Evolutionary conservation across 352 stramenopile genomes (phyloP), one percentile per base, ranked within the genome.

Genomic region (Poterioochromonas sp.): DNA sequence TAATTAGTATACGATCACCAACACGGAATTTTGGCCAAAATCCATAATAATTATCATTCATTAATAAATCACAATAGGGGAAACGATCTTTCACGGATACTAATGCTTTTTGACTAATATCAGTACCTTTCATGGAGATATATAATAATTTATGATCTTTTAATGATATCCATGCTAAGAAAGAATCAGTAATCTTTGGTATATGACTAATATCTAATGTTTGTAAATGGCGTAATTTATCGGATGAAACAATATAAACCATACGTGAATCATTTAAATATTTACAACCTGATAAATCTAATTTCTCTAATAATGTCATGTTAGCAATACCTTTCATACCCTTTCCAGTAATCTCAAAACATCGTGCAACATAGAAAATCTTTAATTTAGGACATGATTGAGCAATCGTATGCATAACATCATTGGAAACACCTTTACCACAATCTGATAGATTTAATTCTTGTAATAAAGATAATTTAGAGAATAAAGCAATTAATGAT

Each of bases 1-100:
- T 74, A 18, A 74, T 35, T n/a, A 74, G 29, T 18, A 74, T 74
- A 58, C 65, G 37, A 74, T 74, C 65, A 8, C 29, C 2, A 34
- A 74, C 39, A 44, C 65, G 8, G 29, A 26, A 54, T n/a, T 74
- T 74, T 39, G 65, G 39, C 40, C 22, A 54, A 54, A 74, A 74
- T 35, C 65, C 65, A 35, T 32, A 51, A 54, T 54, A 74, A 8
- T 35, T 54, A 20, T 51, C 39, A 39, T 74, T 74, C 1, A 54
- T 58, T 2, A 54, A 1, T 18, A 74, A 26, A 54, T 74, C 65
- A 35, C 40, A 37, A 8, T 58, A 34, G 22, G 22, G 37, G 29
- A 74, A 74, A 1, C 40, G 8, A 74, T 74, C 65, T 35, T 39
- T 29, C 1, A 74, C 65, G 11, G 65, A 51, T 18, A 37, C 5